Evolutionary conservation across 495 filamentous ascomycete genomes (phyloP), one percentile per base, ranked within the genome.

Genomic region (Podospora didyma): DNA sequence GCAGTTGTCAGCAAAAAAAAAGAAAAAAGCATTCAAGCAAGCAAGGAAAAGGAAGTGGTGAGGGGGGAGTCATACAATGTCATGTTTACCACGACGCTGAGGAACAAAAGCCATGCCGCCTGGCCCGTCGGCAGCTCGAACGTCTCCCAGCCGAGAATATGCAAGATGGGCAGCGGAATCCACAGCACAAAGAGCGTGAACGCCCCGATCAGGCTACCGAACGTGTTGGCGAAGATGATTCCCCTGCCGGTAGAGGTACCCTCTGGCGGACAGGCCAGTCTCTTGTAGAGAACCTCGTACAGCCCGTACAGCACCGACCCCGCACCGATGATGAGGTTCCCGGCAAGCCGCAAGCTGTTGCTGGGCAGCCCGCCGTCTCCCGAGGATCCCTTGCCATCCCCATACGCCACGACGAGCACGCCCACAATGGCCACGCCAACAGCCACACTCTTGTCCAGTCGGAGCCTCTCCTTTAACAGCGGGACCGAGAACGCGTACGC

Each of bases 261-360:
- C 53, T 97, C 92, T 0, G 94, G 94, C 24, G 94, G 94, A 67
- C 94, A 98, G 4, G 92, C 93, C 45, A 85, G 80, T 42, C 84
- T 83, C 75, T 98, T 98, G 72, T 97, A 98, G 45, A 98, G 68
- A 23, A 98, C 94, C 72, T 98, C 94, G 70, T 98, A 98, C 35
- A 98, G 84, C 0, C 94, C 94, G 69, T 98, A 98, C 16, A 98
- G 78, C 20, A 98, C 86, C 56, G 89, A 93, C 5, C 94, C 94
- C n/a, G 90, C 69, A 3, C 92, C 92, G 62, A 98, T 97, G 67
- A 97, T 82, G 46, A 97, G 69, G 67, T 98, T 98, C 1, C 94
- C 94, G 1, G 89, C 60, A 3, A 90, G 70, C 2, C 93, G 76
- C 54, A 83, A 81, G 47, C 76, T 62, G 0, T 80, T 80, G 14